phyloP scores from a whole-genome alignment of 176 grass and related monocot genomes.

The Oryza punctata region DNA sequence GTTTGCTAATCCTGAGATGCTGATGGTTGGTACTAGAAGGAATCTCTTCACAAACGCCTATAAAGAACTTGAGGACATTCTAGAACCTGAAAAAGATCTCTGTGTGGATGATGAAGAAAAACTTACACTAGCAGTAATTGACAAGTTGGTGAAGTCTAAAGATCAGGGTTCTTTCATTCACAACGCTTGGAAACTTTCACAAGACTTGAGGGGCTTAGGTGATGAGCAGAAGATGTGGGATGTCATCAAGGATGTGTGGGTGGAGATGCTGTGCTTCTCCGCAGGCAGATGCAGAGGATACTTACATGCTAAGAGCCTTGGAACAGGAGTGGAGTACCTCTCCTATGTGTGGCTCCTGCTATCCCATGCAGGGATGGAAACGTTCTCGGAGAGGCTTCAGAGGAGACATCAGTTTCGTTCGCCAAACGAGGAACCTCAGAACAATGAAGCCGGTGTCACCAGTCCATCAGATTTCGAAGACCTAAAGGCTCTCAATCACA shows the following conservation, averaged over 20 bases:
- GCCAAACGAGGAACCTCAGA: neutral
- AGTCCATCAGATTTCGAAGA: too few relatives aligned
- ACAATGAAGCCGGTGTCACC: too few relatives aligned
- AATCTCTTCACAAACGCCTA: neutral
- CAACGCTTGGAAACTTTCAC: neutral
- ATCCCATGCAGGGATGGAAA: neutral
- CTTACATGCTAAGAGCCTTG: neutral
- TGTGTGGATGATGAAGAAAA: too few relatives aligned
- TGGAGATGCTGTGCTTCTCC: slow-evolving; percentile 8
- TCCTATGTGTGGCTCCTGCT: neutral
- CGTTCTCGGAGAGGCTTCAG: neutral
- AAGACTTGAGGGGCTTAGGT: neutral
- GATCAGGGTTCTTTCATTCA: neutral
- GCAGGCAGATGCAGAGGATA: slow-evolving; percentile 5
- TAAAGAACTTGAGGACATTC: neutral
- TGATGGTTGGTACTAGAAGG: neutral
- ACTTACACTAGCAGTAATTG: neutral
- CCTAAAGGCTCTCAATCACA: too few relatives aligned
- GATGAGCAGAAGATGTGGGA: neutral
- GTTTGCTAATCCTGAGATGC: slow-evolving; percentile 8
- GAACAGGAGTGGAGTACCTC: neutral
- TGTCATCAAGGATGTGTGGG: neutral
- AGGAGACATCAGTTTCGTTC: neutral
- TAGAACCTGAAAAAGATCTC: neutral
- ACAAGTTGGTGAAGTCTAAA: neutral